These are phyloP conservation scores for Pisolithus marmoratus DNA, from an alignment of 768 basidiomycete genomes.

Conservation along the genomic window DNA sequence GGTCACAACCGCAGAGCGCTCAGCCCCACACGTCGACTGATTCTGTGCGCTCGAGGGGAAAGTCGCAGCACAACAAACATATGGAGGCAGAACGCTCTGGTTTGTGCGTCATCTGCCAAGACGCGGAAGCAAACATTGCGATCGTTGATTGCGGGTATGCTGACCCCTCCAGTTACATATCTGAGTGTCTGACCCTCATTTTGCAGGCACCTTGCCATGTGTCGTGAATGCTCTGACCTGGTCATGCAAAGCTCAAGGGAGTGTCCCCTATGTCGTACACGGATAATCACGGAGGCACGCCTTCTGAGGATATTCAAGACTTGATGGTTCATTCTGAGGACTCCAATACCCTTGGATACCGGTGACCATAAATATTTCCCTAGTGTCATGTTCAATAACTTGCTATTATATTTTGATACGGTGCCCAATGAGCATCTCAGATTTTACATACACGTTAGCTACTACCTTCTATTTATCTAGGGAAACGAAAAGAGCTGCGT, in stretches of 20 bases:
- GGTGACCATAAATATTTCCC: background rate
- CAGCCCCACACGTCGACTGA: constrained; percentile 24
- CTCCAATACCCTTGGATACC: background rate
- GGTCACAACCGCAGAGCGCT: background rate
- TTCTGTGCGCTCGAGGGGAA: constrained; percentile 32
- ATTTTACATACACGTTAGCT: too few relatives aligned
- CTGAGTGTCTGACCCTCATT: background rate
- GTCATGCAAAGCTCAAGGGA: constrained; percentile 76
- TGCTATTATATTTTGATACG: background rate
- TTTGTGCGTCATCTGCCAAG: constrained; percentile 88
- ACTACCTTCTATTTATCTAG: too few relatives aligned
- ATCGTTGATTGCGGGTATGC: constrained; percentile 92
- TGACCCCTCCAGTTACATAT: background rate
- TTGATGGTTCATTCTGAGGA: constrained; percentile 9
- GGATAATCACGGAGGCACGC: constrained; percentile 79
- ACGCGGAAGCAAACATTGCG: constrained; percentile 90
- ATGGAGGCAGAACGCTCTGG: constrained; percentile 55
- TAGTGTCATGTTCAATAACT: background rate
- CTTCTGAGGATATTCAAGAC: constrained; percentile 72
- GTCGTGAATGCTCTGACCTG: constrained; percentile 70
- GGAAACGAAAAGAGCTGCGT: background rate
- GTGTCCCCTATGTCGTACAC: constrained; percentile 86
- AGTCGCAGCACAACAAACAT: constrained; percentile 23
- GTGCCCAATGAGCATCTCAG: too few relatives aligned
- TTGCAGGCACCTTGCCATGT: constrained; percentile 74